These are phyloP conservation scores for Mycena alexandri DNA, from an alignment of 768 basidiomycete species.

Conservation along the genomic window DNA sequence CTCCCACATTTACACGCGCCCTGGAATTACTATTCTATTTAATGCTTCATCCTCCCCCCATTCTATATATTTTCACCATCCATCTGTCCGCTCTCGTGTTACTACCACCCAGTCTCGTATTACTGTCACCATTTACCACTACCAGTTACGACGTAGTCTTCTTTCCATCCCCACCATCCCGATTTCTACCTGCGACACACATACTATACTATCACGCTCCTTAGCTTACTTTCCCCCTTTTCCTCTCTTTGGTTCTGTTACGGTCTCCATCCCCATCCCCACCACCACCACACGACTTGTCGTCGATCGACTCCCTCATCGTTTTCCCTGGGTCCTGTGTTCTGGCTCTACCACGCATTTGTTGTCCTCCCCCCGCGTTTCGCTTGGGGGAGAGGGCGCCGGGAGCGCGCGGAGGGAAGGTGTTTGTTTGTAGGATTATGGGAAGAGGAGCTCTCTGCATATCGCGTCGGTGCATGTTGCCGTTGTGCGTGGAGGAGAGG, in stretches of 20 bases:
- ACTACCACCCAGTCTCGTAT: not conserved
- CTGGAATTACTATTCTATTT: not conserved
- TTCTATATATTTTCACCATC: no score
- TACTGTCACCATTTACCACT: not conserved
- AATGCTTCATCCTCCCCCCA: not conserved
- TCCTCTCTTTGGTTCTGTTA: not conserved
- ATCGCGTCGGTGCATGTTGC: no score
- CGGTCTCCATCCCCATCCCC: not conserved
- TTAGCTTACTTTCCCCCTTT: slow-evolving; percentile 2
- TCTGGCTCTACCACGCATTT: slow-evolving; percentile 15
- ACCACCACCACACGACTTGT: not conserved
- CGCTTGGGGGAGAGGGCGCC: slow-evolving; percentile 19
- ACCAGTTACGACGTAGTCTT: no score
- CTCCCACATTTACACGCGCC: slow-evolving; percentile 11
- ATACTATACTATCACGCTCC: not conserved
- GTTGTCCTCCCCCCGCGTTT: slow-evolving; percentile 26
- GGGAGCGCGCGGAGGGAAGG: slow-evolving; percentile 2
- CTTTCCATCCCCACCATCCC: no score
- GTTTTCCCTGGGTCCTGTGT: slow-evolving; percentile 11
- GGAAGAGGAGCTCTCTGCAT: no score
- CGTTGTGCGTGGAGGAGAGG: no score
- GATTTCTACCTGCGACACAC: no score
- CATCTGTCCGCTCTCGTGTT: no score
- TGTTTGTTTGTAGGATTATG: not conserved
- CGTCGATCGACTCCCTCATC: not conserved